These are phyloP conservation scores for Phytophthora syringae DNA, from an alignment of 352 stramenopile genomes.

Conservation along the genomic window DNA sequence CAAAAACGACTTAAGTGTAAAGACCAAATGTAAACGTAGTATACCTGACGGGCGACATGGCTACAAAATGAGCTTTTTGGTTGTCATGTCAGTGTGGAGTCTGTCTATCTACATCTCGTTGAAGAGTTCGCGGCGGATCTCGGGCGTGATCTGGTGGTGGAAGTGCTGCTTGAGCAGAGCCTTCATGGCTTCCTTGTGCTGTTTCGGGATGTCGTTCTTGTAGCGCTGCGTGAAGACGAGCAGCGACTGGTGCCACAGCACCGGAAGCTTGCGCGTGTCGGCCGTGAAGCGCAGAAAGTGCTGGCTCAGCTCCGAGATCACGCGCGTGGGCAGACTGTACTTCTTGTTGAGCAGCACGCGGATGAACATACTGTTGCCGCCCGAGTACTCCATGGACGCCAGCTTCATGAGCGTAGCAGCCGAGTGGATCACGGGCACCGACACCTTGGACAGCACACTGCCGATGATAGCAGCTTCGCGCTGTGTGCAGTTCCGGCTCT, in stretches of 20 bases:
- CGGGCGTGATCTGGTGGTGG: conserved; percentile 98
- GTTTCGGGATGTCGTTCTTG: conserved; percentile 97
- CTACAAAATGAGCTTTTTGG: not conserved
- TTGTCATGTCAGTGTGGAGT: not conserved
- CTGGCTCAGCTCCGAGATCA: conserved; percentile 96
- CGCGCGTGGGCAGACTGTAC: conserved; percentile 97
- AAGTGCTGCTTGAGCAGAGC: conserved; percentile 91
- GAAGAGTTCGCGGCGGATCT: conserved; percentile 98
- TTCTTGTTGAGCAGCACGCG: conserved; percentile 99
- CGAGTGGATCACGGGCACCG: conserved; percentile 98
- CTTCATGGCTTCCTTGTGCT: conserved; percentile 95
- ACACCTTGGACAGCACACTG: conserved; percentile 98
- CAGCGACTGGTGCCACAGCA: conserved; percentile 99
- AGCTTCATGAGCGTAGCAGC: conserved; percentile 99
- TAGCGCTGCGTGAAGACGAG: conserved; percentile 99
- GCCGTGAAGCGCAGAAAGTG: conserved; percentile 96
- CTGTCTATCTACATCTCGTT: conserved; percentile 54
- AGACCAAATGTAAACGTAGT: conserved; percentile 37
- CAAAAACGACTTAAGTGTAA: conserved; percentile 4
- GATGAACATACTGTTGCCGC: conserved; percentile 98
- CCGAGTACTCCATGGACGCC: conserved; percentile 96
- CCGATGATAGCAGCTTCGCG: conserved; percentile 98
- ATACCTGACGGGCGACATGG: conserved; percentile 12
- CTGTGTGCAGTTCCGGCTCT: conserved; percentile 95
- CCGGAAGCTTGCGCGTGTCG: conserved; percentile 91